Evolutionary conservation across 768 basidiomycete genomes (phyloP).

Genomic region (Ramaria sp.): DNA sequence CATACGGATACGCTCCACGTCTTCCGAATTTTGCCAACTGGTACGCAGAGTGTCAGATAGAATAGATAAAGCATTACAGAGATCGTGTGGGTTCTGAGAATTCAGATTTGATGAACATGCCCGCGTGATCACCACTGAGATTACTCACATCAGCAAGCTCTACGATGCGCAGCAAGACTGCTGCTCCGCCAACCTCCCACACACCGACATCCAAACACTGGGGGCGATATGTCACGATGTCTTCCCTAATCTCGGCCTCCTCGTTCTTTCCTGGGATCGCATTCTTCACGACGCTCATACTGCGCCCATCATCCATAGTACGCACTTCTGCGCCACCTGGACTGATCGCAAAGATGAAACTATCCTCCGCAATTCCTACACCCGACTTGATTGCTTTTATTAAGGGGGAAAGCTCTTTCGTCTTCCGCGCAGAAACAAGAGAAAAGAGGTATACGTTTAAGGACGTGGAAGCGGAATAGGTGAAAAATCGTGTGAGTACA

Average conservation of each 20-base stretch:
- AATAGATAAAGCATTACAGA: conserved; percentile 62
- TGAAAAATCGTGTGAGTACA: conserved; percentile 60
- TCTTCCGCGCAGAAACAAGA: conserved; percentile 16
- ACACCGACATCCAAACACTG: conserved; percentile 62
- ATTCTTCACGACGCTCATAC: conserved; percentile 10
- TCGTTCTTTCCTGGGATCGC: conserved; percentile 4
- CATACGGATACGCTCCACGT: conserved; percentile 83
- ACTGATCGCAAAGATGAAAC: conserved; percentile 29
- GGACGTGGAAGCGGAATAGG: conserved; percentile 77
- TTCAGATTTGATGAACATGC: background rate
- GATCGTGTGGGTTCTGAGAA: conserved; percentile 58
- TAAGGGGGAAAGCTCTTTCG: conserved; percentile 23
- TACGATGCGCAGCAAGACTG: conserved; percentile 60
- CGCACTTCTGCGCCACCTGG: conserved; percentile 13
- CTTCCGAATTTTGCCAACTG: conserved; percentile 90
- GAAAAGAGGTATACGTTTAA: conserved; percentile 66
- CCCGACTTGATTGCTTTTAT: conserved; percentile 37
- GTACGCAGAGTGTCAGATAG: conserved; percentile 69
- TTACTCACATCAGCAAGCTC: conserved; percentile 58
- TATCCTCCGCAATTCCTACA: conserved; percentile 29
- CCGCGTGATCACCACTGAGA: background rate
- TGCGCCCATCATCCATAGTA: background rate
- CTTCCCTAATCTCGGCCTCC: conserved; percentile 24
- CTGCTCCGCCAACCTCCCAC: conserved; percentile 78
- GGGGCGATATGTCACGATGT: conserved; percentile 51